A percentile compares a stretch with the other conserved stretches of the same genome.
These are phyloP conservation scores for Picea abies DNA, from an alignment of 83 land plant genomes.

Conservation along the genomic window DNA sequence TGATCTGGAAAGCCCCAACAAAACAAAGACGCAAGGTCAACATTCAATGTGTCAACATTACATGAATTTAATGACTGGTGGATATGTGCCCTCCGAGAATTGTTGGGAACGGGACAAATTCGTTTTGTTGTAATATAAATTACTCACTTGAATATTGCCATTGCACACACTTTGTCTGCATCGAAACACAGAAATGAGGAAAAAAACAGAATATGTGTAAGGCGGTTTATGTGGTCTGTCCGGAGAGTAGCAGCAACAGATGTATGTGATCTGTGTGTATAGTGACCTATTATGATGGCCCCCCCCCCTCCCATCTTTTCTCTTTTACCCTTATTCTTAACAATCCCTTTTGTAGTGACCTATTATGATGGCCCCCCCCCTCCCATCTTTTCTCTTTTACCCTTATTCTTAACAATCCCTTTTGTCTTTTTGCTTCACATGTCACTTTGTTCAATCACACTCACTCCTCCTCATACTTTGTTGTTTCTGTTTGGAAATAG, in stretches of 20 bases:
- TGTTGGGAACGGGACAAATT: background rate
- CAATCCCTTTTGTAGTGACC: background rate
- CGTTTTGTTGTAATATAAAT: background rate
- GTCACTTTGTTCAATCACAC: constrained; percentile 2
- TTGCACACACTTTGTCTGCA: background rate
- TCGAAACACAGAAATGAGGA: background rate
- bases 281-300: no score
- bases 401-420: constrained; percentile 1
- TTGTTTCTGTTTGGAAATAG: no score
- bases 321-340: background rate
- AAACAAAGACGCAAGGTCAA: background rate
- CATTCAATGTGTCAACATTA: no score
- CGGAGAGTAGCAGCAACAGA: background rate
- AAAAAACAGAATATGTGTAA: background rate
- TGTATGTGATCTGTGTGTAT: background rate
- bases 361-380: no score
- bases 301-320: no score
- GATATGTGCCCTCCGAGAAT: background rate
- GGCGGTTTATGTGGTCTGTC: constrained; percentile 3
- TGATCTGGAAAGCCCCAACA: background rate
- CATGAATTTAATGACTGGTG: background rate
- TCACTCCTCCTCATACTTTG: no score
- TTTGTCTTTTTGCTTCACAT: constrained; percentile 11
- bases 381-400: background rate
- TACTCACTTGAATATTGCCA: background rate